phyloP scores from a whole-genome alignment of 768 basidiomycete genomes.

The Hydnomerulius pinastri region DNA sequence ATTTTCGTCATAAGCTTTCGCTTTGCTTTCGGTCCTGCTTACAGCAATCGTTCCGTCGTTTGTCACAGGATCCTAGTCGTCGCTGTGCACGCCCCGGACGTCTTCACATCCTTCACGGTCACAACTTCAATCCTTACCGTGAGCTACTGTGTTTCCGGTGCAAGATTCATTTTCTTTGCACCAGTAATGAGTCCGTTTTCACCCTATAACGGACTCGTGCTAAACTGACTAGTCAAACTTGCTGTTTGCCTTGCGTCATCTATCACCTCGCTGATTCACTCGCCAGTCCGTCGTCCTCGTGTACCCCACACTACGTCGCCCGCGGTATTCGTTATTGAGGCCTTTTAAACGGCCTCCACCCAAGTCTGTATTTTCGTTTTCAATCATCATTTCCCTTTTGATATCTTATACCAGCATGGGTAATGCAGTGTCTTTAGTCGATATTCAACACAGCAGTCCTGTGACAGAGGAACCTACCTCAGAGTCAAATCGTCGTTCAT shows the following conservation, averaged over 20 bases:
- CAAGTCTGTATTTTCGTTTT: conserved; percentile 24
- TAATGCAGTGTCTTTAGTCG: conserved; percentile 34
- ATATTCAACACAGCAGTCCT: conserved; percentile 25
- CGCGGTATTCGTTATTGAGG: conserved; percentile 25
- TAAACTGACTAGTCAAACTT: conserved; percentile 12
- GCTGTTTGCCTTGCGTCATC: conserved; percentile 26
- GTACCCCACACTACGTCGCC: conserved; percentile 26
- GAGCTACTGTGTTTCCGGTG: neutral
- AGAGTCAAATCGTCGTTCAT: neutral
- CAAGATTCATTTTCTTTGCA: neutral
- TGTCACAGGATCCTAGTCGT: conserved; percentile 12
- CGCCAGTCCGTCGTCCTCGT: conserved; percentile 30
- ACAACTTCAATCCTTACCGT: conserved; percentile 13
- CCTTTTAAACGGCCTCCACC: conserved; percentile 21
- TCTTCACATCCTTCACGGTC: conserved; percentile 9
- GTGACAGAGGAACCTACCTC: conserved; percentile 14
- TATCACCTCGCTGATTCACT: conserved; percentile 18
- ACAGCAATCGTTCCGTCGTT: too few species aligned
- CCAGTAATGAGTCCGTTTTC: conserved; percentile 17
- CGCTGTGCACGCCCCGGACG: conserved; percentile 24
- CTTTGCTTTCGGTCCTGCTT: neutral
- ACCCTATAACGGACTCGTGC: conserved; percentile 19
- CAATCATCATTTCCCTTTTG: neutral
- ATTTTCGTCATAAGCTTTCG: neutral
- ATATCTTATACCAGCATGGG: conserved; percentile 28